phyloP scores from a whole-genome alignment of 225 moss, liverwort and hornwort genomes.

The Bryoerythrophyllum caledonicum region DNA sequence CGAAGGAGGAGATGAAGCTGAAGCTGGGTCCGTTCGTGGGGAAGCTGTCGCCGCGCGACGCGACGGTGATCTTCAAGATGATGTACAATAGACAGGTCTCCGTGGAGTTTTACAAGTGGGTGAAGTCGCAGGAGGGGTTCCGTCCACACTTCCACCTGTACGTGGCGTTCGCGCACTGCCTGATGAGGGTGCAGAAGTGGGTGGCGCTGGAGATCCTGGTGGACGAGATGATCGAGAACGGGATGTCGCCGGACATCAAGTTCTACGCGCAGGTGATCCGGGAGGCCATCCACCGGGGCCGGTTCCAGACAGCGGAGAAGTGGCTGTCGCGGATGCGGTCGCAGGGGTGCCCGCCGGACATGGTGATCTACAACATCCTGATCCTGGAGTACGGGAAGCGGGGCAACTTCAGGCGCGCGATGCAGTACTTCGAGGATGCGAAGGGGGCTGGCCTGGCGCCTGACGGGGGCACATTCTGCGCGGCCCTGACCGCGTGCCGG shows the following conservation, averaged over 20 bases:
- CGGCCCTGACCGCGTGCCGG: slow-evolving; percentile 56
- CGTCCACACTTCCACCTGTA: slow-evolving; percentile 50
- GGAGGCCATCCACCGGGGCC: slow-evolving; percentile 42
- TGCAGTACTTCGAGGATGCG: slow-evolving; percentile 38
- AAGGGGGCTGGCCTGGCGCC: slow-evolving; percentile 45
- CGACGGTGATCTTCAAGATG: slow-evolving; percentile 55
- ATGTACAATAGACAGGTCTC: slow-evolving; percentile 53
- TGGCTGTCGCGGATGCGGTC: slow-evolving; percentile 55
- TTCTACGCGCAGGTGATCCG: slow-evolving; percentile 62
- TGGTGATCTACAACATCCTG: slow-evolving; percentile 46
- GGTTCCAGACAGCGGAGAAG: slow-evolving; percentile 45
- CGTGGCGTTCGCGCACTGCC: slow-evolving; percentile 55
- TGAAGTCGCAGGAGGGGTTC: slow-evolving; percentile 50
- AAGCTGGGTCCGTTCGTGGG: slow-evolving; percentile 59
- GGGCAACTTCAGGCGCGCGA: slow-evolving; percentile 45
- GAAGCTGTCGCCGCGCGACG: slow-evolving; percentile 51
- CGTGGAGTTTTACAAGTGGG: slow-evolving; percentile 61
- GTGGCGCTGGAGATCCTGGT: slow-evolving; percentile 58
- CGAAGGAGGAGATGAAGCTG: slow-evolving; percentile 46
- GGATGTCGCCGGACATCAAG: slow-evolving; percentile 40
- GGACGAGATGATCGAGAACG: slow-evolving; percentile 58
- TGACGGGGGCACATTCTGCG: slow-evolving; percentile 54
- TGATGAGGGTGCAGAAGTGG: slow-evolving; percentile 67
- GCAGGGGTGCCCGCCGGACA: slow-evolving; percentile 40
- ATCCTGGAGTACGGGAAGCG: slow-evolving; percentile 52